These are phyloP conservation scores for Blastobotrys persicus DNA, from an alignment of 1,139 yeast species.

Conservation along the genomic window DNA sequence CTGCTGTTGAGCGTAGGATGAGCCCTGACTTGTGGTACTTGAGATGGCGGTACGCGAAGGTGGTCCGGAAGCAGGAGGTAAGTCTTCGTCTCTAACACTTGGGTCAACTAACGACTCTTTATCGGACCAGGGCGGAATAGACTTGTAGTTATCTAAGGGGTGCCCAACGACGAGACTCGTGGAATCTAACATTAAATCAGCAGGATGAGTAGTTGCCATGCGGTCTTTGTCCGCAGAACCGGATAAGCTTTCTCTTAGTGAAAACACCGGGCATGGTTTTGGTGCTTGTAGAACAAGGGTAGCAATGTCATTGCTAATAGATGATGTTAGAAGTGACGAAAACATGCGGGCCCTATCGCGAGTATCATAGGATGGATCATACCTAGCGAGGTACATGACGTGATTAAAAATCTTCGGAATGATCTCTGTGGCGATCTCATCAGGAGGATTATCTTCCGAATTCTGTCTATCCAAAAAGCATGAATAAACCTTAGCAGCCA, in stretches of 20 bases:
- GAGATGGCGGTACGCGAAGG: conserved; percentile 10
- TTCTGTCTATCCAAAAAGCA: conserved; percentile 46
- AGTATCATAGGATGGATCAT: conserved; percentile 73
- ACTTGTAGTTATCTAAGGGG: conserved; percentile 32
- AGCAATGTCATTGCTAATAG: conserved; percentile 51
- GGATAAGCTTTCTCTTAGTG: conserved; percentile 22
- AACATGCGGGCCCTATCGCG: conserved; percentile 84
- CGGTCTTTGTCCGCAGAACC: background rate
- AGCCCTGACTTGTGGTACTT: conserved; percentile 11
- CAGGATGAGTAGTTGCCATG: conserved; percentile 18
- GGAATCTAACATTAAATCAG: conserved; percentile 34
- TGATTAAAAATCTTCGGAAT: conserved; percentile 58
- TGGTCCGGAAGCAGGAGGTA: conserved; percentile 14
- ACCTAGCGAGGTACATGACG: conserved; percentile 63
- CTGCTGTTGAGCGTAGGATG: conserved; percentile 8
- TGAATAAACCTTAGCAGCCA: conserved; percentile 72
- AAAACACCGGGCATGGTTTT: conserved; percentile 50
- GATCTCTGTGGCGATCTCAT: conserved; percentile 31
- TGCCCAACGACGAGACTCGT: conserved; percentile 36
- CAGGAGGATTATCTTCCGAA: conserved; percentile 18
- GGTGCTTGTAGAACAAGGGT: conserved; percentile 79
- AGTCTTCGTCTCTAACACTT: conserved; percentile 32
- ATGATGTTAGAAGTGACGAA: conserved; percentile 46
- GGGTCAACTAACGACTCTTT: conserved; percentile 30
- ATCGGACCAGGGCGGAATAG: conserved; percentile 35